These are phyloP conservation scores for Henckelia pumila DNA, from an alignment of 257 asterid genomes.

Conservation along the genomic window DNA sequence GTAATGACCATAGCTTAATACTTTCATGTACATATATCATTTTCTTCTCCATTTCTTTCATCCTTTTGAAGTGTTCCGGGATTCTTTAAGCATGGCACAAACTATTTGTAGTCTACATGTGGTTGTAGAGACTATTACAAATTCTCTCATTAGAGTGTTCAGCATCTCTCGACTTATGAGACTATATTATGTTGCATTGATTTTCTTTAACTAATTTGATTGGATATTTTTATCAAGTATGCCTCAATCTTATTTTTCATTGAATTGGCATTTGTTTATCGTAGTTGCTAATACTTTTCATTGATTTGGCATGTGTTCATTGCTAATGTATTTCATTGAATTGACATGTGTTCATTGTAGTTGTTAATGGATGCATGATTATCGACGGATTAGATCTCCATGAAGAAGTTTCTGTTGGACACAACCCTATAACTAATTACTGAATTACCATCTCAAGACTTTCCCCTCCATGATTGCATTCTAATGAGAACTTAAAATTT, in stretches of 20 bases:
- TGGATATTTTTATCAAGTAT: conserved; percentile 9
- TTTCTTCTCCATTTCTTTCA: conserved; percentile 12
- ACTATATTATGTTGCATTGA: background rate
- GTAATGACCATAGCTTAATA: conserved; percentile 41
- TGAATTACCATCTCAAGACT: background rate
- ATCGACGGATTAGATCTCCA: background rate
- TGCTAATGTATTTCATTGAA: conserved; percentile 22
- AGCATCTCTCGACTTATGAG: conserved; percentile 5
- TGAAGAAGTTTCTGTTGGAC: background rate
- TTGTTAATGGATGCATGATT: conserved; percentile 9
- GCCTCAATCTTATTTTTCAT: conserved; percentile 6
- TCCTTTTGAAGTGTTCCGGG: conserved; percentile 13
- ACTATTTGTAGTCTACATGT: background rate
- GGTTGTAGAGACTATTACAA: background rate
- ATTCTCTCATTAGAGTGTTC: background rate
- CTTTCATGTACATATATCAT: conserved; percentile 3
- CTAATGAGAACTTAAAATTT: background rate
- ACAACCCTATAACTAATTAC: background rate
- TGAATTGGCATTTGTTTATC: conserved; percentile 3
- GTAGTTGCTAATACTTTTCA: too few relatives aligned
- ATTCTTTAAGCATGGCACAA: conserved; percentile 6
- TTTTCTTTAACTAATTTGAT: background rate
- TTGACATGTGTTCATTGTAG: background rate
- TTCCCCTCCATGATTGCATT: conserved; percentile 14
- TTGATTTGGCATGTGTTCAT: conserved; percentile 4